These are phyloP conservation scores for Saururus chinensis DNA, from an alignment of 164 flowering plant species.

Conservation along the genomic window DNA sequence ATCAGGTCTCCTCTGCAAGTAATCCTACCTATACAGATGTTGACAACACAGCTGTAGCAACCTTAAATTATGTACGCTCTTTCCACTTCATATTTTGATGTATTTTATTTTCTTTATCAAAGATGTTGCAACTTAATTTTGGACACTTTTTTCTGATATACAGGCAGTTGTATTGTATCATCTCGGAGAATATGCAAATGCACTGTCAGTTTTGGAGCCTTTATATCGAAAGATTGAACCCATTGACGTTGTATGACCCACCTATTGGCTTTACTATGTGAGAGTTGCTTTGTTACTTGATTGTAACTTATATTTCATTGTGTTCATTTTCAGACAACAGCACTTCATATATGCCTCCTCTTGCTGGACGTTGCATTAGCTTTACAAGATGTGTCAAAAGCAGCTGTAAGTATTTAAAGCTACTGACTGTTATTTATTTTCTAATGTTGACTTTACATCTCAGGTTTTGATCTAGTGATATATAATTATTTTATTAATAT, in stretches of 20 bases:
- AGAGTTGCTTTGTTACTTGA: background rate
- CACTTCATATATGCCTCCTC: slow-evolving; percentile 74
- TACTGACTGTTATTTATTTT: background rate
- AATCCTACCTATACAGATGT: slow-evolving; percentile 45
- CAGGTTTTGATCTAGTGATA: background rate
- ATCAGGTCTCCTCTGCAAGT: slow-evolving; percentile 25
- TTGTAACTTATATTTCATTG: background rate
- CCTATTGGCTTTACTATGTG: background rate
- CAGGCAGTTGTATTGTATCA: slow-evolving; percentile 80
- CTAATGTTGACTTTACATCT: background rate
- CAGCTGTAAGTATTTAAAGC: slow-evolving; percentile 52
- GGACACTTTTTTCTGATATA: background rate
- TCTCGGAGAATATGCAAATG: slow-evolving; percentile 67
- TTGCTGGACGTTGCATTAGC: slow-evolving; percentile 76
- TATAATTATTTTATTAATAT: too few species aligned
- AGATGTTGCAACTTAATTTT: background rate
- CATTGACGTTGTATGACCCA: slow-evolving; percentile 60
- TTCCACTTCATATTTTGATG: background rate
- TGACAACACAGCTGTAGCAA: slow-evolving; percentile 62
- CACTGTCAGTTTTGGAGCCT: slow-evolving; percentile 64
- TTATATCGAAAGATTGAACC: slow-evolving; percentile 81
- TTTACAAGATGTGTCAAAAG: slow-evolving; percentile 50
- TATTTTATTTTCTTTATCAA: background rate
- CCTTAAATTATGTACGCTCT: slow-evolving; percentile 54
- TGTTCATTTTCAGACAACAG: slow-evolving; percentile 49